Evolutionary conservation across 108 stramenopile genomes (phyloP).

Genomic region (Skeletonema potamos): DNA sequence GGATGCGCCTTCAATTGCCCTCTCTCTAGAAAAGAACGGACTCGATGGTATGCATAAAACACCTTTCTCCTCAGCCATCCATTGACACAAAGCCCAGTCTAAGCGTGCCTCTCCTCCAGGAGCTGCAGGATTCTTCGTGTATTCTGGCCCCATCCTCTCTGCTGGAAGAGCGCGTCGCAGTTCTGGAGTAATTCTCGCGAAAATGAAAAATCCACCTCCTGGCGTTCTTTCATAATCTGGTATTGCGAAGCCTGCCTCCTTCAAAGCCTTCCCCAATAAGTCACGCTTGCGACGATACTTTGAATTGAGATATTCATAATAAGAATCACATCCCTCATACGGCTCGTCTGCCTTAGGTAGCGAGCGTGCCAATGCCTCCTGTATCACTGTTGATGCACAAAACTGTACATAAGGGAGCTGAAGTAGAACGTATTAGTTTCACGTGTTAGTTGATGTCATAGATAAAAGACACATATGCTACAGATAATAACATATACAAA

Average conservation of each 20-base stretch:
- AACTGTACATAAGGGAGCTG: constrained; percentile 93
- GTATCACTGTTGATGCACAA: constrained; percentile 92
- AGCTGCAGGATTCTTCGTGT: constrained; percentile 64
- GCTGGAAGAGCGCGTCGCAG: constrained; percentile 53
- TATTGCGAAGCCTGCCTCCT: constrained; percentile 73
- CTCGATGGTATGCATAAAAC: constrained; percentile 94
- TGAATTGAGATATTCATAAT: constrained; percentile 75
- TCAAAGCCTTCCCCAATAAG: constrained; percentile 64
- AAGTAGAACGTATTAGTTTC: neutral
- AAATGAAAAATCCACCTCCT: constrained; percentile 96
- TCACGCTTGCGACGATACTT: constrained; percentile 89
- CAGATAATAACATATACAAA: neutral
- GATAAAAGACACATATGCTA: neutral
- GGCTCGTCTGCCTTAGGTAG: constrained; percentile 84
- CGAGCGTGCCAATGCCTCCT: constrained; percentile 86
- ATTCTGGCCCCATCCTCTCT: constrained; percentile 34
- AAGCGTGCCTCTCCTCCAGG: constrained; percentile 70
- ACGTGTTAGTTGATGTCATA: neutral
- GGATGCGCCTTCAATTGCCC: constrained; percentile 61
- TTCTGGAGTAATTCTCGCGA: constrained; percentile 81
- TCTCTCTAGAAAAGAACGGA: constrained; percentile 86
- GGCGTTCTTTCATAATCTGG: constrained; percentile 74
- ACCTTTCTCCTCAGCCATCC: constrained; percentile 90
- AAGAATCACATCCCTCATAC: constrained; percentile 74
- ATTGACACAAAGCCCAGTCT: constrained; percentile 92